phyloP scores from a whole-genome alignment of 169 alveolate genomes.

The Theileria annulata region DNA sequence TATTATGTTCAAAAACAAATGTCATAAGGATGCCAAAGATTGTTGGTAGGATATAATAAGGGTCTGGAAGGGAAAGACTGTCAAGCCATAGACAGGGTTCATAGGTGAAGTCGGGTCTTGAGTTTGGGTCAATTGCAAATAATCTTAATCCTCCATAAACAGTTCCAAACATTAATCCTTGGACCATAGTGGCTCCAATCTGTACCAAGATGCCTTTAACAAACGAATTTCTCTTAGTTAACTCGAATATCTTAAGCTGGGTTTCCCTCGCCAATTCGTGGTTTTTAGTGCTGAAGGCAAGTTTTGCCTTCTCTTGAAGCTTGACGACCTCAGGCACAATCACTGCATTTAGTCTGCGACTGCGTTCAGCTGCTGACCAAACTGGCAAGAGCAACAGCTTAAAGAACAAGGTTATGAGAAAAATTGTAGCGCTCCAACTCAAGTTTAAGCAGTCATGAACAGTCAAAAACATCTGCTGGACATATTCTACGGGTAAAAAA shows the following conservation, averaged over 20 bases:
- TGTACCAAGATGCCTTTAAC: slow-evolving; percentile 61
- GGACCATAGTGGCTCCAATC: slow-evolving; percentile 40
- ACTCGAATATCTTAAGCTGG: slow-evolving; percentile 58
- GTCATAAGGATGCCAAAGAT: slow-evolving; percentile 63
- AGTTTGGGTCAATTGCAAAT: slow-evolving; percentile 69
- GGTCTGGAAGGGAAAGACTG: slow-evolving; percentile 76
- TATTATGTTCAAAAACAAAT: slow-evolving; percentile 50
- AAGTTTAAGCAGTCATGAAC: slow-evolving; percentile 47
- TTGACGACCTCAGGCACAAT: slow-evolving; percentile 67
- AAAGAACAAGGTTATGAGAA: slow-evolving; percentile 52
- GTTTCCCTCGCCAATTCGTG: slow-evolving; percentile 65
- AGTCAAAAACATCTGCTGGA: slow-evolving; percentile 27
- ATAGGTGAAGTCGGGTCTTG: slow-evolving; percentile 64
- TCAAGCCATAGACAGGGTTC: slow-evolving; percentile 75
- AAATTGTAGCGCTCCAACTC: slow-evolving; percentile 50
- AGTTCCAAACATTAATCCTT: slow-evolving; percentile 68
- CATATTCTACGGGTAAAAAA: slow-evolving; percentile 53
- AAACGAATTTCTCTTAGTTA: slow-evolving; percentile 63
- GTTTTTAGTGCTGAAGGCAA: slow-evolving; percentile 40
- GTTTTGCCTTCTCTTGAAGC: slow-evolving; percentile 59
- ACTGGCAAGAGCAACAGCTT: slow-evolving; percentile 68
- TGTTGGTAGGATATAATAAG: slow-evolving; percentile 70
- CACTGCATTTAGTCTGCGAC: slow-evolving; percentile 70
- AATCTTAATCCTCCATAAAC: slow-evolving; percentile 72
- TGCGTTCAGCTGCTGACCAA: slow-evolving; percentile 71